Evolutionary conservation across 2,329 filamentous ascomycete genomes (phyloP).

Genomic region (Paecilomyces variotii): DNA sequence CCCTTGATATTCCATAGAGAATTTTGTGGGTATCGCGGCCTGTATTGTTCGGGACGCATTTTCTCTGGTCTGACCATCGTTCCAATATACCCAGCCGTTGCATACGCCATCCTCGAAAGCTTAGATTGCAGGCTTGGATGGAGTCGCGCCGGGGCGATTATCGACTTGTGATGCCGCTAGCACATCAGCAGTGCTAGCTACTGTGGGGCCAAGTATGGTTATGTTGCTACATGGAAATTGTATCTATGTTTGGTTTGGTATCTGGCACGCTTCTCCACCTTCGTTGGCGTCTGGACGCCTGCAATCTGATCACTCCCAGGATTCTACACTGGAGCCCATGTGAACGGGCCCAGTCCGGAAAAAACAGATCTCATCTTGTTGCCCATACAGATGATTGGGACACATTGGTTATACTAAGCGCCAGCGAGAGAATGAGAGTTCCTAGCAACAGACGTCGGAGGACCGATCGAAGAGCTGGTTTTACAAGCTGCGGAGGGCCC

Average conservation of each 20-base stretch:
- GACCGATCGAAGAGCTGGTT: not conserved
- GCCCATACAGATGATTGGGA: not conserved
- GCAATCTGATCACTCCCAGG: not conserved
- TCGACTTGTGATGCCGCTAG: constrained; percentile 2
- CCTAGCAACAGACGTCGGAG: not conserved
- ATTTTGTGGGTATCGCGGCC: not conserved
- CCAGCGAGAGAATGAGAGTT: not conserved
- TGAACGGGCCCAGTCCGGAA: not conserved
- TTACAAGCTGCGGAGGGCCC: not conserved
- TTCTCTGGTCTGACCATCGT: not conserved
- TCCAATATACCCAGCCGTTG: constrained; percentile 1
- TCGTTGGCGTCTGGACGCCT: constrained; percentile 3
- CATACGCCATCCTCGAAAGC: not conserved
- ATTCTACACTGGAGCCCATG: not conserved
- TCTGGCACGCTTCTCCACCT: constrained; percentile 6
- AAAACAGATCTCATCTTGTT: not conserved
- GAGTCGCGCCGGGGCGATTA: not conserved
- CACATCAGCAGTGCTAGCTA: constrained; percentile 8
- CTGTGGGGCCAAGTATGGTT: constrained; percentile 6
- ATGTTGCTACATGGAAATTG: constrained; percentile 30
- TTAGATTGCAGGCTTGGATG: not conserved
- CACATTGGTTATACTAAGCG: not conserved
- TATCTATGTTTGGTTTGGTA: constrained; percentile 36
- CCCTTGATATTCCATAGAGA: not conserved
- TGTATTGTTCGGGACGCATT: not conserved